Conservation (phyloP, 139 green algal genomes). For the Coelastrella sp. region DNA sequence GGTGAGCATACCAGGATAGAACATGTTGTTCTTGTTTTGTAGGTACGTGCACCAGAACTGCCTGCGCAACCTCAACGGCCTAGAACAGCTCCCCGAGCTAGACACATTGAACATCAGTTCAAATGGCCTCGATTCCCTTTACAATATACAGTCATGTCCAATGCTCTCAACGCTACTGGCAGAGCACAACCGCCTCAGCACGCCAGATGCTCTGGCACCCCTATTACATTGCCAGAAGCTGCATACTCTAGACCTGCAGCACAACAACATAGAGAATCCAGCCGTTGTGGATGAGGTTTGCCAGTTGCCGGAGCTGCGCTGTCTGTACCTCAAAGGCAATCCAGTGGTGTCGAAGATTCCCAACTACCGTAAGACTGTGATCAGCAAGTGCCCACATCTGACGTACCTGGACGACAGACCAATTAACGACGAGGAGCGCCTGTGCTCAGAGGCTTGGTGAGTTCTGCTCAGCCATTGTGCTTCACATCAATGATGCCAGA, state of each 20-base stretch:
- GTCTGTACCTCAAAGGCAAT: slow-evolving; percentile 93
- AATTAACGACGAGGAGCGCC: slow-evolving; percentile 83
- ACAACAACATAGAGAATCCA: slow-evolving; percentile 81
- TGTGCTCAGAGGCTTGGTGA: slow-evolving; percentile 82
- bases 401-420: slow-evolving; percentile 92
- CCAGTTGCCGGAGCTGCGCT: slow-evolving; percentile 78
- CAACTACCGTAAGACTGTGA: slow-evolving; percentile 84
- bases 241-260: slow-evolving; percentile 82
- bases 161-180: slow-evolving; percentile 77
- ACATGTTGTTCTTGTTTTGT: background rate
- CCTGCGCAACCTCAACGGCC: slow-evolving; percentile 68
- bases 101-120: slow-evolving; percentile 88
- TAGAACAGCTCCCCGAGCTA: slow-evolving; percentile 69
- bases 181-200: slow-evolving; percentile 75
- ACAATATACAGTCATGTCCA: slow-evolving; percentile 61
- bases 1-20: background rate
- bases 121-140: slow-evolving; percentile 79
- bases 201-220: slow-evolving; percentile 57
- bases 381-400: slow-evolving; percentile 72
- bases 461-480: background rate
- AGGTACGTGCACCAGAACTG: slow-evolving; percentile 92
- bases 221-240: slow-evolving; percentile 66
- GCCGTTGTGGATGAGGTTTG: slow-evolving; percentile 63
- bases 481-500: background rate
- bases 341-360: slow-evolving; percentile 77